These are phyloP conservation scores for Wickerhamomyces mucosus DNA, from an alignment of 805 yeast species.

Conservation along the genomic window DNA sequence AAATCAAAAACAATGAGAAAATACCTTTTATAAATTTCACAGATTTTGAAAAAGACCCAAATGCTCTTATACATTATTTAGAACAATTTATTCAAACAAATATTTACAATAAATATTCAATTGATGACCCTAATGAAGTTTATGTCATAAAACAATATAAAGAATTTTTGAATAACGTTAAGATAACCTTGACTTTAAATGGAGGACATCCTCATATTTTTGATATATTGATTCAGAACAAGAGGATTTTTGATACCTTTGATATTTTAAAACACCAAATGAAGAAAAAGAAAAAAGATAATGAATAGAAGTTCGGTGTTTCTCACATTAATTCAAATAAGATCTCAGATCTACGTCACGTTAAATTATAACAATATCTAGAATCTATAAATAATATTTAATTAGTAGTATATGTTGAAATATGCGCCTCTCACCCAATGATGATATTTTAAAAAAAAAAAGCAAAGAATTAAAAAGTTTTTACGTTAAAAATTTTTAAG, in stretches of 20 bases:
- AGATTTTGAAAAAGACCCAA: slow-evolving; percentile 30
- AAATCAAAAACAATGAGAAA: slow-evolving; percentile 15
- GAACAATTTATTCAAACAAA: slow-evolving; percentile 29
- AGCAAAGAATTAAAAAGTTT: no score
- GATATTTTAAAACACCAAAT: slow-evolving; percentile 1
- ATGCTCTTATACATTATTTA: slow-evolving; percentile 28
- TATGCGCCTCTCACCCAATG: no score
- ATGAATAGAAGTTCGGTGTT: not conserved
- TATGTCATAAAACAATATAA: slow-evolving; percentile 20
- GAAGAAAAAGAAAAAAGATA: not conserved
- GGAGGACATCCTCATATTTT: slow-evolving; percentile 51
- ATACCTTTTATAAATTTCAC: slow-evolving; percentile 22
- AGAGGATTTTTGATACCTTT: slow-evolving; percentile 34
- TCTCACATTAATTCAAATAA: no score
- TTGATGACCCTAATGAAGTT: slow-evolving; percentile 3
- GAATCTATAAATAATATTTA: no score
- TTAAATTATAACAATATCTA: no score
- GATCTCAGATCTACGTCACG: no score
- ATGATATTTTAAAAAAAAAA: no score
- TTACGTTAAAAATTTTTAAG: no score
- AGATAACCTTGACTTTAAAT: slow-evolving; percentile 36
- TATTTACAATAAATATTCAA: slow-evolving; percentile 15
- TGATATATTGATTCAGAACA: slow-evolving; percentile 43
- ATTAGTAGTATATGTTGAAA: no score
- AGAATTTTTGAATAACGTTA: slow-evolving; percentile 32